Evolutionary conservation across 2,329 filamentous ascomycete species (phyloP).

Genomic region (Shiraia sp.): DNA sequence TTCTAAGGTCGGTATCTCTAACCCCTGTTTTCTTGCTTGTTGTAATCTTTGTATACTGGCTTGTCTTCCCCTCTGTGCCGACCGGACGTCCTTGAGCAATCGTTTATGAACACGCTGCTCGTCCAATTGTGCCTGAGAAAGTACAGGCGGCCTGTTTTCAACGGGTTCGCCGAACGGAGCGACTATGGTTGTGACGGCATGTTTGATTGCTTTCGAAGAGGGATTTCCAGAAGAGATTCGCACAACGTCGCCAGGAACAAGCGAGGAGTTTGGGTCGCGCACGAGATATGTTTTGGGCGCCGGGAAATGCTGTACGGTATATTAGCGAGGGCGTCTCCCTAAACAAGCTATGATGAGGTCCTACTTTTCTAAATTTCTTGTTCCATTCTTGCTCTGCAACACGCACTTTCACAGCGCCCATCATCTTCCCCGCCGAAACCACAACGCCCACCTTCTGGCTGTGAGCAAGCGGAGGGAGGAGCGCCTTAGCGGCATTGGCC

Average conservation of each 20-base stretch:
- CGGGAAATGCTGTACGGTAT: slow-evolving; percentile 62
- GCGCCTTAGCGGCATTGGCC: slow-evolving; percentile 20
- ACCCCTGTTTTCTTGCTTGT: slow-evolving; percentile 30
- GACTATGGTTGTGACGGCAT: slow-evolving; percentile 76
- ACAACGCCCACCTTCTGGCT: slow-evolving; percentile 63
- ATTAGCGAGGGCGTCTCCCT: slow-evolving; percentile 7
- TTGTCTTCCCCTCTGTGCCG: slow-evolving; percentile 41
- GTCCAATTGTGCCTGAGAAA: slow-evolving; percentile 65
- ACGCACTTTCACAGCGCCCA: slow-evolving; percentile 77
- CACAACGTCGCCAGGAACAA: slow-evolving; percentile 75
- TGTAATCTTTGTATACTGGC: slow-evolving; percentile 33
- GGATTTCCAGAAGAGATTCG: slow-evolving; percentile 69
- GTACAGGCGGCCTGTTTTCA: slow-evolving; percentile 66
- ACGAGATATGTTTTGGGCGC: slow-evolving; percentile 69
- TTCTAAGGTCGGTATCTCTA: slow-evolving; percentile 34
- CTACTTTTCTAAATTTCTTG: slow-evolving; percentile 71
- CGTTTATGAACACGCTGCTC: slow-evolving; percentile 59
- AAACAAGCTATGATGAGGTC: slow-evolving; percentile 6
- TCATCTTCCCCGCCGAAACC: slow-evolving; percentile 76
- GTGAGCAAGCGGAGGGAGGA: slow-evolving; percentile 32
- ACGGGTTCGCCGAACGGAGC: slow-evolving; percentile 70
- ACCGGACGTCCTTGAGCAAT: slow-evolving; percentile 60
- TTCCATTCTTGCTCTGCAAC: slow-evolving; percentile 75
- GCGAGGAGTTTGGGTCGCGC: slow-evolving; percentile 75
- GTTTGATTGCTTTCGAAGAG: slow-evolving; percentile 68